These are phyloP conservation scores for Cardamine occulta DNA, from an alignment of 345 rosid genomes.

Conservation along the genomic window DNA sequence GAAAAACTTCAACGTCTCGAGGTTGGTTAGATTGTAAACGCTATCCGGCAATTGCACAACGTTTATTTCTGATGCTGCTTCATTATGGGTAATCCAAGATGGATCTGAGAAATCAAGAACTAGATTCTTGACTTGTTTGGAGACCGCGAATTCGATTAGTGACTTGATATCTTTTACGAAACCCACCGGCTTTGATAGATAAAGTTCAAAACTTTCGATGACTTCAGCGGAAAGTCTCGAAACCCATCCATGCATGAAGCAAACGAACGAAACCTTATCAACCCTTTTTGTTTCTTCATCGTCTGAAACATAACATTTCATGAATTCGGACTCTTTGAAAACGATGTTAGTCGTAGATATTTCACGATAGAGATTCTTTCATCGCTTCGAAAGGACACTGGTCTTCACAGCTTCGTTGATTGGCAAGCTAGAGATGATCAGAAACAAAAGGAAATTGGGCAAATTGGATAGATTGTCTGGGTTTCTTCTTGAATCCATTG, in stretches of 20 bases:
- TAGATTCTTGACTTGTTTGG: not conserved
- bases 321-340: not conserved
- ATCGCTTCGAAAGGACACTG: not conserved
- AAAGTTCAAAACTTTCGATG: not conserved
- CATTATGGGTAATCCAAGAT: not conserved
- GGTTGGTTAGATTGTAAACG: not conserved
- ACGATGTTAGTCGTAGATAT: not conserved
- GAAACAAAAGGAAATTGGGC: not conserved
- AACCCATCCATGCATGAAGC: not conserved
- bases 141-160: not conserved
- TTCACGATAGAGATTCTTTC: not conserved
- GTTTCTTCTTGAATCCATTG: not conserved
- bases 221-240: not conserved
- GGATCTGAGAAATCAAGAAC: slow-evolving; percentile 6
- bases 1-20: slow-evolving; percentile 42
- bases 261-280: not conserved
- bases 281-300: slow-evolving; percentile 1
- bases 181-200: not conserved
- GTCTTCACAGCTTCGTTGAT: not conserved
- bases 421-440: not conserved
- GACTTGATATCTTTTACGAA: not conserved
- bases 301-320: not conserved
- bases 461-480: not conserved
- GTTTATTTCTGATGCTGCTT: not conserved
- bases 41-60: not conserved